phyloP scores from a whole-genome alignment of 2,329 filamentous ascomycete species.

The Aspergillus transmontanensis region DNA sequence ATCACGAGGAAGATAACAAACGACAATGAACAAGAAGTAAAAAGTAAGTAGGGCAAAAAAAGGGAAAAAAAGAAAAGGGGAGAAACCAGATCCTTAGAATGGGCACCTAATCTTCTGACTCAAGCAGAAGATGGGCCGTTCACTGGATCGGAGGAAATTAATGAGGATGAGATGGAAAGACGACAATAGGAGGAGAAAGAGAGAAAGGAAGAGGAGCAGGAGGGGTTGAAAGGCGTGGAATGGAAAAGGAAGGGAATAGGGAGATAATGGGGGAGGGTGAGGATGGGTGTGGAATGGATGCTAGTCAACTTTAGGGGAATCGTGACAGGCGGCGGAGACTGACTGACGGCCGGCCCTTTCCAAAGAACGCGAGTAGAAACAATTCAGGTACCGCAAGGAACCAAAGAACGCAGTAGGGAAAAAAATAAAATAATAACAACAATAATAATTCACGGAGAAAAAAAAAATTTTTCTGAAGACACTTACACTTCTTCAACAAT shows the following conservation, averaged over 20 bases:
- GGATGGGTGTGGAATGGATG: constrained; percentile 27
- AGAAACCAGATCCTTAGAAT: constrained; percentile 31
- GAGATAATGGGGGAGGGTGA: constrained; percentile 34
- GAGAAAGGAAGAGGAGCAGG: constrained; percentile 22
- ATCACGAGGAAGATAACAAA: constrained; percentile 11
- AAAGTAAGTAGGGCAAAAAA: constrained; percentile 13
- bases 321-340: constrained; percentile 24
- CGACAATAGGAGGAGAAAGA: constrained; percentile 22
- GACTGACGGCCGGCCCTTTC: constrained; percentile 17
- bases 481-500: neutral
- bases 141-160: constrained; percentile 18
- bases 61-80: constrained; percentile 16
- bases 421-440: neutral
- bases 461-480: neutral
- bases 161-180: constrained; percentile 15
- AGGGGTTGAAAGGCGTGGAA: constrained; percentile 19
- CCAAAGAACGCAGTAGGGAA: neutral
- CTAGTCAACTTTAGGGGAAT: constrained; percentile 21
- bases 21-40: constrained; percentile 13
- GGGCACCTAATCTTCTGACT: constrained; percentile 31
- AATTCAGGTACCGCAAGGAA: constrained; percentile 2
- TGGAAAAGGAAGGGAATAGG: constrained; percentile 30
- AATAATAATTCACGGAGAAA: neutral
- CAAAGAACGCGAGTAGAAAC: constrained; percentile 22
- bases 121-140: constrained; percentile 34